Evolutionary conservation across 2,329 filamentous ascomycete genomes (phyloP).

Genomic region (Daldinia sp.): DNA sequence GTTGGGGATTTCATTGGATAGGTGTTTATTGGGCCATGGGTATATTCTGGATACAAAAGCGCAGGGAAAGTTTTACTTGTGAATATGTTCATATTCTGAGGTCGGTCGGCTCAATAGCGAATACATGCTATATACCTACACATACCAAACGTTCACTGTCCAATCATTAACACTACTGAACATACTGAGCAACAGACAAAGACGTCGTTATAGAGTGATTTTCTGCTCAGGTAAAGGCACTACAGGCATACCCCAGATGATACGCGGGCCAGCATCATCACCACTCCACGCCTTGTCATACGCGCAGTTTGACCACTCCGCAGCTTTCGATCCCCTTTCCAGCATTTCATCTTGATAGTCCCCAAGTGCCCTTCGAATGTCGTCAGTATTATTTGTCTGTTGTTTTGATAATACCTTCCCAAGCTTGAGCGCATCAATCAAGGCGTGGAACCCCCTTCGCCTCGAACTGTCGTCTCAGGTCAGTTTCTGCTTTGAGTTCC

Average conservation of each 20-base stretch:
- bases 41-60: background rate
- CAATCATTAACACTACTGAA: background rate
- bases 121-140: background rate
- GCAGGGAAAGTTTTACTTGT: background rate
- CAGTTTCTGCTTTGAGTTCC: background rate
- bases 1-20: background rate
- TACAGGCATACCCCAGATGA: constrained; percentile 41
- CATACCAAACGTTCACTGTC: background rate
- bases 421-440: constrained; percentile 63
- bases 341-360: constrained; percentile 51
- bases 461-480: constrained; percentile 38
- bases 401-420: constrained; percentile 45
- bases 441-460: constrained; percentile 46
- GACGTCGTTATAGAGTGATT: constrained; percentile 16
- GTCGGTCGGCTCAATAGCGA: background rate
- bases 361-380: constrained; percentile 43
- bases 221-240: constrained; percentile 41
- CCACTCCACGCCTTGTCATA: constrained; percentile 39
- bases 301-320: constrained; percentile 40
- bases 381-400: constrained; percentile 32
- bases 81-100: background rate
- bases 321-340: constrained; percentile 45
- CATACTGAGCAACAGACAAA: background rate
- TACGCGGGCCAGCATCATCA: constrained; percentile 22
- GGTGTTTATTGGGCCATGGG: background rate